Base-by-base conservation (phyloP, 2,329 filamentous ascomycete genomes). In the Colletotrichum sp. region DNA sequence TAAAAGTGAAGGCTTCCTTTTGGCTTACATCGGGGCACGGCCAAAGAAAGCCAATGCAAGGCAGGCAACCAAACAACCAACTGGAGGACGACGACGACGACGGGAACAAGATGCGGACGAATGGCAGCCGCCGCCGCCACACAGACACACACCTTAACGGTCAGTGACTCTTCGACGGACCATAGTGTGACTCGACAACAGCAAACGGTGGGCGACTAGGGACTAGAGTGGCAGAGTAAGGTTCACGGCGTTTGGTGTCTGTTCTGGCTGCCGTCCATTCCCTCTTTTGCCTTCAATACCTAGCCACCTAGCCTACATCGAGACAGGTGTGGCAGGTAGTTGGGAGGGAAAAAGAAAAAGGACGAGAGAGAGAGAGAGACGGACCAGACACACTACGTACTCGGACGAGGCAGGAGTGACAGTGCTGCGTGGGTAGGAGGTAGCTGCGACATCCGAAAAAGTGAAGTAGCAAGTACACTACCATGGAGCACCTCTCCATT, bases 131-230 rank as follows among this genome's bases (percentile, higher is more conserved):
- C 63, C 57, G 68, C 36, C 69, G 44, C 63, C 57, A 73, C 73
- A 76, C 64, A 65, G 64, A 76, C 70, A 64, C 73, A 76, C 73
- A 76, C 73, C 70, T 52, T 44, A 67, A 64, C 70, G 64, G 73
- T 32, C 70, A 61, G 29, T 73, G 70, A 76, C 73, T 76, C 68
- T 61, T 44, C 34, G 13, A 32, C 25, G 55, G 36, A 22, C 12
- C 32, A 30, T 49, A 30, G 39, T 76, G 57, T 76, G 72, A 75
- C 73, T 73, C 73, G 62, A 68, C 69, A 39, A 69, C 63, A 32
- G 59, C 70, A 69, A 69, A 68, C 57, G 32, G 70, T 73, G 16
- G 63, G 49, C 13, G 44, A 71, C 36, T 36, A 49, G 29, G 55
- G 55, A 15, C 59, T 32, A 62, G 59, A 62, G 4, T 15, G 29